Conservation (phyloP, 192 early-diverging fungal genomes). For the Martensiomyces pterosporus region DNA sequence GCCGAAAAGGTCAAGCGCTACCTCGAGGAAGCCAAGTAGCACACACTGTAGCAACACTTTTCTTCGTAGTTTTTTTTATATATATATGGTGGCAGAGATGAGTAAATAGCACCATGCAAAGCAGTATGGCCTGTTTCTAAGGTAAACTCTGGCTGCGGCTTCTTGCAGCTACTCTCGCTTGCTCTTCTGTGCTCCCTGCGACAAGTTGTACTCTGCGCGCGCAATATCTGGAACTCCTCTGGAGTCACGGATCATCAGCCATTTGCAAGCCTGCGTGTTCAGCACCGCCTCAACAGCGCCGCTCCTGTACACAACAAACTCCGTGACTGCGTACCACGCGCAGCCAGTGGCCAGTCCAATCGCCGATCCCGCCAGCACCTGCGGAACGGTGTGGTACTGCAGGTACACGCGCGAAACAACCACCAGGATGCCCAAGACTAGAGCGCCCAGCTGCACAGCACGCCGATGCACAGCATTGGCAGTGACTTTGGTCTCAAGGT, state of each 20-base stretch:
- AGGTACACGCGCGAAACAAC: slow-evolving; percentile 36
- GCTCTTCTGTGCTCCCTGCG: slow-evolving; percentile 5
- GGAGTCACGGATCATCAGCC: slow-evolving; percentile 45
- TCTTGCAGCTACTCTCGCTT: not conserved
- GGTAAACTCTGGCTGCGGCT: not conserved
- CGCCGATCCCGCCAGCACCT: slow-evolving; percentile 20
- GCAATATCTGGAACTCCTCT: slow-evolving; percentile 23
- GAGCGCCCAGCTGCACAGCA: slow-evolving; percentile 15
- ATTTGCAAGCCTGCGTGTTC: slow-evolving; percentile 10
- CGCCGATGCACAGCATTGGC: slow-evolving; percentile 11
- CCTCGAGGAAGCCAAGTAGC: not conserved
- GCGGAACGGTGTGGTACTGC: slow-evolving; percentile 30
- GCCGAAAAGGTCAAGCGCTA: slow-evolving; percentile 30
- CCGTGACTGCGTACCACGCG: slow-evolving; percentile 21
- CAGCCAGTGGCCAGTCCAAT: slow-evolving; percentile 18
- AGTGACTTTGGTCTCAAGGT: slow-evolving; percentile 13
- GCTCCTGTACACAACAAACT: slow-evolving; percentile 13
- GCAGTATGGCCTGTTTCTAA: too few relatives aligned
- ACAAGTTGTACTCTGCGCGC: slow-evolving; percentile 33
- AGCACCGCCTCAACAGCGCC: slow-evolving; percentile 7
- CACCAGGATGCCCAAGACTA: slow-evolving; percentile 15
- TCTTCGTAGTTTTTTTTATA: not conserved
- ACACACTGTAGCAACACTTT: not conserved
- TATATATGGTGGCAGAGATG: too few relatives aligned
- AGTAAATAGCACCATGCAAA: too few relatives aligned